Percentiles rank a stretch among this genome's conserved stretches.
Conservation (phyloP, 306 rosid species). For the Acacia confusa region DNA sequence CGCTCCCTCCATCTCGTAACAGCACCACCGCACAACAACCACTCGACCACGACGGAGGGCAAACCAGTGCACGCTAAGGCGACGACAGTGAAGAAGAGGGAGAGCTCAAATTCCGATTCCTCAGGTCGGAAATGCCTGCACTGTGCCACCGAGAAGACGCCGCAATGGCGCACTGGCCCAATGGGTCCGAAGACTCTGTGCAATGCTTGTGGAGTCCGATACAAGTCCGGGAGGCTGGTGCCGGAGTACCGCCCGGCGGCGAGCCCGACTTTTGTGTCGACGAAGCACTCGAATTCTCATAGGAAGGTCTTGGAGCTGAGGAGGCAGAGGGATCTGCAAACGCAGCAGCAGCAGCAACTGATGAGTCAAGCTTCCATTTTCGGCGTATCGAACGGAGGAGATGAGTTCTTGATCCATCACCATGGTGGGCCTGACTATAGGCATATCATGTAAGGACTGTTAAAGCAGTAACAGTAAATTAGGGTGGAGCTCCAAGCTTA, state of each 20-base stretch:
- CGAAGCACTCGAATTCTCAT: conserved; percentile 73
- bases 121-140: conserved; percentile 62
- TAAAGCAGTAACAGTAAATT: conserved; percentile 35
- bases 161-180: conserved; percentile 82
- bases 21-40: conserved; percentile 19
- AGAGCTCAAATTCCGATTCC: conserved; percentile 37
- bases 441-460: conserved; percentile 59
- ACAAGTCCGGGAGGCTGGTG: conserved; percentile 66
- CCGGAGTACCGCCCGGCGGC: conserved; percentile 74
- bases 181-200: conserved; percentile 77
- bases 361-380: conserved; percentile 67
- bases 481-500: conserved; percentile 38
- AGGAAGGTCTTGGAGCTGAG: conserved; percentile 73
- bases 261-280: conserved; percentile 63
- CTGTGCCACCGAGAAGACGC: conserved; percentile 71
- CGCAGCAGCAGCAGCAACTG: conserved; percentile 41
- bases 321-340: conserved; percentile 60
- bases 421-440: conserved; percentile 65
- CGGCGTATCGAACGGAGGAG: conserved; percentile 79
- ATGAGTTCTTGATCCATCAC: conserved; percentile 66
- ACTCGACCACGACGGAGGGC: conserved; percentile 13
- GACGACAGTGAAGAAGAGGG: conserved; percentile 41
- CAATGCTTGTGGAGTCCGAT: conserved; percentile 76
- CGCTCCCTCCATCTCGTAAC: conserved; percentile 59
- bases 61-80: background rate